phyloP scores from a whole-genome alignment of 768 basidiomycete genomes.

The Russula foetens region DNA sequence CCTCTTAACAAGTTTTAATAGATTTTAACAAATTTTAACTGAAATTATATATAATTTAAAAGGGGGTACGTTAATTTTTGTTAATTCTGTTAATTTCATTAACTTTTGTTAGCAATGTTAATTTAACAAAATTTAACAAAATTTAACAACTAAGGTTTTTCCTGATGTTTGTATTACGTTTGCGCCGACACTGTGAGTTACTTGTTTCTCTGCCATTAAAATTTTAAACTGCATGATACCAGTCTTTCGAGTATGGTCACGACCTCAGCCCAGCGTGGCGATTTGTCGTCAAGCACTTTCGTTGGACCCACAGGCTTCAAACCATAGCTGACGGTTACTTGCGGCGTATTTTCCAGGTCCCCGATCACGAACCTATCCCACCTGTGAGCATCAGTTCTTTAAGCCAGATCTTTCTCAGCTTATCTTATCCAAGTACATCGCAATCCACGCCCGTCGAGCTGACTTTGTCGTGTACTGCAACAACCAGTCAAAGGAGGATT shows the following conservation, averaged over 20 bases:
- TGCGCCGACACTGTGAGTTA: slow-evolving; percentile 26
- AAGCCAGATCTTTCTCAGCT: background rate
- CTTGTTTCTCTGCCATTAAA: background rate
- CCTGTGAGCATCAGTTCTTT: slow-evolving; percentile 23
- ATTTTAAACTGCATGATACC: slow-evolving; percentile 10
- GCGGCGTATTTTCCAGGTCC: slow-evolving; percentile 24
- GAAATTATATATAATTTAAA: too few relatives aligned
- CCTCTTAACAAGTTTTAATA: too few relatives aligned
- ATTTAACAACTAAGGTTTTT: too few relatives aligned
- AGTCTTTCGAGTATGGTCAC: slow-evolving; percentile 27
- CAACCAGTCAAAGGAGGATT: slow-evolving; percentile 26
- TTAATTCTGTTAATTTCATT: too few relatives aligned
- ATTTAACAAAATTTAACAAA: too few relatives aligned
- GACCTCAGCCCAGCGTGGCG: slow-evolving; percentile 32
- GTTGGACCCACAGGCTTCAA: slow-evolving; percentile 29
- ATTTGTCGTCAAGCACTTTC: slow-evolving; percentile 28
- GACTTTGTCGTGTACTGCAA: slow-evolving; percentile 27
- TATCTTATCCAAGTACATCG: slow-evolving; percentile 5
- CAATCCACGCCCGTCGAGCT: slow-evolving; percentile 13
- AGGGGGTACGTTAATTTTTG: too few relatives aligned
- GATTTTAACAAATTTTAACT: too few relatives aligned
- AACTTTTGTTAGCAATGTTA: too few relatives aligned
- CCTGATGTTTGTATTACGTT: slow-evolving; percentile 35
- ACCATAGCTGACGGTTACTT: slow-evolving; percentile 27
- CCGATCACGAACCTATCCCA: slow-evolving; percentile 25